Base-by-base conservation (phyloP, 768 basidiomycete species). In the Hericium rajendrae region DNA sequence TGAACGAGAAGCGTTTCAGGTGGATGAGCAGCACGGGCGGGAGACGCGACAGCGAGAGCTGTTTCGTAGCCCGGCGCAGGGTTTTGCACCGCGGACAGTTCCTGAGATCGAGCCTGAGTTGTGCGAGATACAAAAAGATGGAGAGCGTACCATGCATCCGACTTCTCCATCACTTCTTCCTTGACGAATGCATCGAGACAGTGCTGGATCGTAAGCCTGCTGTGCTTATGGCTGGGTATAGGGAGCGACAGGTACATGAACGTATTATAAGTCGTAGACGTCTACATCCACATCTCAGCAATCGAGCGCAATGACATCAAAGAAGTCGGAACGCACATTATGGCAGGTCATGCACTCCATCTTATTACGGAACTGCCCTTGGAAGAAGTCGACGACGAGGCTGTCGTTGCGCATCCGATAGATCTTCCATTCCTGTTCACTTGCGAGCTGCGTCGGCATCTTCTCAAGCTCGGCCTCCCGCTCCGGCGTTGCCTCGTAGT, bases 101-200 rank as follows among this genome's bases (percentile, higher is more conserved):
- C 94, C 93, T 95, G 59, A 6, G 26, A n/a, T n/a, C n/a, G n/a
- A n/a, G n/a, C n/a, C n/a, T n/a, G n/a, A n/a, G n/a, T n/a, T n/a
- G n/a, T n/a, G n/a, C n/a, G n/a, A n/a, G n/a, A n/a, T n/a, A n/a
- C n/a, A n/a, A n/a, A n/a, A n/a, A n/a, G n/a, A n/a, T n/a, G n/a
- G n/a, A n/a, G n/a, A n/a, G n/a, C n/a, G n/a, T n/a, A n/a, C 95
- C 95, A 99, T 54, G 94, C 93, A 65, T 99, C 91, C 37, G 89
- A 87, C 68, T 88, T 88, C 64, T 97, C 93, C 63, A 99, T 78
- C 4, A 92, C 79, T 69, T 99, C 95, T 43, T 86, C 83, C 65
- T 85, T 85, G 63, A 97, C 91, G 68, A 99, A 94, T 2, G 86
- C 83, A 63, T 97, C 88, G 59, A 99, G 76, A 69, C 95, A 94